Evolutionary conservation across 352 stramenopile genomes (phyloP), one percentile per base, ranked within the genome.

Genomic region (Globisporangium okanoganense): DNA sequence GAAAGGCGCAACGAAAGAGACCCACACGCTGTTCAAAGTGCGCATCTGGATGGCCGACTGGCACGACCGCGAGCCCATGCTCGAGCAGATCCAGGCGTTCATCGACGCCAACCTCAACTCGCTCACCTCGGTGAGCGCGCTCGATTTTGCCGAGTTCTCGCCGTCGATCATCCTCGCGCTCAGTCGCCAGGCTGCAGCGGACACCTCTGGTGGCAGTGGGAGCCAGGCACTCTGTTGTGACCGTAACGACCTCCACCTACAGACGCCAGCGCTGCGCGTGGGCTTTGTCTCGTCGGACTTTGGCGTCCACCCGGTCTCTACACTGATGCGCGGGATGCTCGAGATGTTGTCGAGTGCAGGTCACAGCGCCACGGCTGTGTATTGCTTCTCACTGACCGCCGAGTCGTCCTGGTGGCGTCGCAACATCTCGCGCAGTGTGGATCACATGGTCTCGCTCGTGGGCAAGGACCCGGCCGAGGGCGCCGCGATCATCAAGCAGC

Each of bases 201-300:
- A 18, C 14, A 16, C 38, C 4, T 40, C 35, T 40, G 35, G 31
- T 36, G 3, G 36, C n/a, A 16, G 22, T 35, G 3, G 13, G 4
- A 10, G 20, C 13, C 72, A 61, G 27, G 33, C 35, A 5, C 65
- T 41, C 47, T 52, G 22, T 52, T 81, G 45, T 62, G 66, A 35
- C 61, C 58, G 24, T 36, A 64, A 60, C 24, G 56, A 56, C 7
- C 55, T 41, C n/a, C 62, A 25, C 8, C 36, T 90, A 2, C 61
- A 60, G 38, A 71, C 75, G 0, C 52, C 66, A 1, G 61, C 71
- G 24, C 54, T 90, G 2, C 76, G 78, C 1, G 54, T 90, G 25
- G 85, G 85, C 5, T 94, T 94, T 44, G 69, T 93, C 14, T 92
- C 82, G 27, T 89, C 85, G 1, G 87, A 96, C 56, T 93, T 95